These are phyloP conservation scores for Cladosporium oxysporum DNA, from an alignment of 2,329 filamentous ascomycete genomes.

Conservation along the genomic window DNA sequence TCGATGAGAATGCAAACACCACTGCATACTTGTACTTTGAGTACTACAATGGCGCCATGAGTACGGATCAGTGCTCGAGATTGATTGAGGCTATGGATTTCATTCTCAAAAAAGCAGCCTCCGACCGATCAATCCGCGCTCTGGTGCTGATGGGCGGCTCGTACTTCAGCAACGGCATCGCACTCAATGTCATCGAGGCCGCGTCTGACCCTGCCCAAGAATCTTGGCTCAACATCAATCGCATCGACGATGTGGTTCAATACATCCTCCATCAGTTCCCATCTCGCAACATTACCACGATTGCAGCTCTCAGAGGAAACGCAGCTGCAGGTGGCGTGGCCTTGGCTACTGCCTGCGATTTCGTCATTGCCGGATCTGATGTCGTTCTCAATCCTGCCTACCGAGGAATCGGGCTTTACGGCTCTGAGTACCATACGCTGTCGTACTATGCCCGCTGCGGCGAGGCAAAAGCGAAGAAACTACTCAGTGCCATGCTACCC, in stretches of 20 bases:
- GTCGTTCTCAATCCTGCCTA: constrained; percentile 48
- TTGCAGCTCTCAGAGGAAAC: constrained; percentile 46
- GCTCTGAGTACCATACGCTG: constrained; percentile 47
- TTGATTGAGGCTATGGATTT: constrained; percentile 42
- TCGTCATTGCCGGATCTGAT: constrained; percentile 43
- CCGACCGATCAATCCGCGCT: constrained; percentile 37
- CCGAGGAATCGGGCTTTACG: constrained; percentile 39
- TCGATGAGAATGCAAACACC: constrained; percentile 32
- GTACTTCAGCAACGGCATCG: constrained; percentile 50
- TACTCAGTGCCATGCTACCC: constrained; percentile 43
- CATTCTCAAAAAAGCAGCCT: constrained; percentile 36
- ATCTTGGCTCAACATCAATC: constrained; percentile 49
- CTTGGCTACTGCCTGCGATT: constrained; percentile 41
- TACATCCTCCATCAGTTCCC: constrained; percentile 44
- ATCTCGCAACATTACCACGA: constrained; percentile 38
- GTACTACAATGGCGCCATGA: constrained; percentile 50
- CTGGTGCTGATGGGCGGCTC: constrained; percentile 45
- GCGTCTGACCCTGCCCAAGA: constrained; percentile 41
- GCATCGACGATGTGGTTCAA: constrained; percentile 46
- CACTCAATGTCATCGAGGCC: constrained; percentile 48
- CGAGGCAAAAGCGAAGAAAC: constrained; percentile 31
- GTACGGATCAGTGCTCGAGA: constrained; percentile 42
- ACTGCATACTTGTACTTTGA: constrained; percentile 47
- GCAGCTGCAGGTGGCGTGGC: constrained; percentile 49
- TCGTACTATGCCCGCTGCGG: constrained; percentile 45